A percentile compares a stretch with the other conserved stretches of the same genome.
Conservation (phyloP, 495 filamentous ascomycete species). For the Neurospora sp. region DNA sequence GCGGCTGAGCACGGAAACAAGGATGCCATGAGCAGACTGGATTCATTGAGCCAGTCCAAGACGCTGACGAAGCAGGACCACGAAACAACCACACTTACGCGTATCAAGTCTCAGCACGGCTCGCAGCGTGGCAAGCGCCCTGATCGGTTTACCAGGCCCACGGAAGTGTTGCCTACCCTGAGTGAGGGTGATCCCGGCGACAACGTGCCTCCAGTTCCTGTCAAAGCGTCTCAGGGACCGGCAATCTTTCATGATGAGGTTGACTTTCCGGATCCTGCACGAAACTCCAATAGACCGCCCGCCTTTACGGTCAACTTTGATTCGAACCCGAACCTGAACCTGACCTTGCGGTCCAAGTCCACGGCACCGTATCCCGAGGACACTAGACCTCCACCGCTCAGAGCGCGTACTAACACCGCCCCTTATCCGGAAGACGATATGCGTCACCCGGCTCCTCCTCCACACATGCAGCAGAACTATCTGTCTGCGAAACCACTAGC, state of each 20-base stretch:
- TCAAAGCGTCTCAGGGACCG: constrained; percentile 16
- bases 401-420: constrained; percentile 22
- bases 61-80: constrained; percentile 84
- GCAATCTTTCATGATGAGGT: constrained; percentile 26
- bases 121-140: constrained; percentile 67
- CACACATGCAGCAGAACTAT: neutral
- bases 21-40: constrained; percentile 72
- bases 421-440: constrained; percentile 47
- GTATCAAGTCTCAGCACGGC: constrained; percentile 88
- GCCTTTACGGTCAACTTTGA: constrained; percentile 35
- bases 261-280: constrained; percentile 64
- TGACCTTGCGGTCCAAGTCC: constrained; percentile 36
- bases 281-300: constrained; percentile 28
- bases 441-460: constrained; percentile 13
- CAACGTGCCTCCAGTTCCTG: constrained; percentile 1
- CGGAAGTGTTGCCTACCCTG: constrained; percentile 43
- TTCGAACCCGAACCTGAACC: constrained; percentile 17
- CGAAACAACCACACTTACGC: constrained; percentile 77
- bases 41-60: constrained; percentile 76
- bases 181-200: constrained; percentile 14
- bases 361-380: constrained; percentile 58
- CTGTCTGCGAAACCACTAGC: constrained; percentile 7
- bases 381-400: constrained; percentile 37
- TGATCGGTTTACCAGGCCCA: constrained; percentile 46
- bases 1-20: constrained; percentile 87